A percentile compares a stretch with the other conserved stretches of the same genome.
These are phyloP conservation scores for Anthostomella pinea DNA, from an alignment of 2,329 filamentous ascomycete genomes.

Conservation along the genomic window DNA sequence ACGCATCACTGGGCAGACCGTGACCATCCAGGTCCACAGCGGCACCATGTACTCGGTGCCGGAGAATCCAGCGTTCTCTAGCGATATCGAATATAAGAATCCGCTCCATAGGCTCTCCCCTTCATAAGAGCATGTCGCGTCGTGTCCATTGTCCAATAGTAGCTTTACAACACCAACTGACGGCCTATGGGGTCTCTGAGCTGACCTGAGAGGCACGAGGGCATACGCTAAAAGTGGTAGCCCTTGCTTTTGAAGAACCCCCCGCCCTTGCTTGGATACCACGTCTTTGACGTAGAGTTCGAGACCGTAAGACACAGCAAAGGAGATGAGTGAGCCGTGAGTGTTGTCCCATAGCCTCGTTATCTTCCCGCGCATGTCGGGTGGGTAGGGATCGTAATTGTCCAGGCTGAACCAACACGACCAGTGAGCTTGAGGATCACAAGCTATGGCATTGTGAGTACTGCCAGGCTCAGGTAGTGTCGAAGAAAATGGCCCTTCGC, in stretches of 20 bases:
- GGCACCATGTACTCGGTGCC: too few species aligned
- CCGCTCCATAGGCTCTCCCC: constrained; percentile 11
- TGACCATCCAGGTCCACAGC: too few species aligned
- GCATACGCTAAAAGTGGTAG: constrained; percentile 15
- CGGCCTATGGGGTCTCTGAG: too few species aligned
- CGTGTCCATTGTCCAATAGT: constrained; percentile 4
- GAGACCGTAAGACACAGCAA: constrained; percentile 7
- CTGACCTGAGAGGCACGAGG: neutral
- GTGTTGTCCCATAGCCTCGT: neutral
- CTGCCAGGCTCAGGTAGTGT: too few species aligned
- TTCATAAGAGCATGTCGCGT: constrained; percentile 6
- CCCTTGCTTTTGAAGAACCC: constrained; percentile 8
- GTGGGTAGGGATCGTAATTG: too few species aligned
- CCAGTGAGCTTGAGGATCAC: too few species aligned
- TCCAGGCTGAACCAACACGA: neutral
- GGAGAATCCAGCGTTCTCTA: too few species aligned
- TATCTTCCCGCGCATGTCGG: too few species aligned
- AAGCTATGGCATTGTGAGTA: too few species aligned
- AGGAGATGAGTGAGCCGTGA: constrained; percentile 10
- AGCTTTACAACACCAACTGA: neutral
- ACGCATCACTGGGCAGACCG: too few species aligned
- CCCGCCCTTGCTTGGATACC: constrained; percentile 2
- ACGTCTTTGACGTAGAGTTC: constrained; percentile 4
- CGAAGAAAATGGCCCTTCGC: too few species aligned
- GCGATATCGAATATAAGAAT: constrained; percentile 4